Evolutionary conservation across 139 green algal genomes (phyloP).

Genomic region (Micractinium conductrix): DNA sequence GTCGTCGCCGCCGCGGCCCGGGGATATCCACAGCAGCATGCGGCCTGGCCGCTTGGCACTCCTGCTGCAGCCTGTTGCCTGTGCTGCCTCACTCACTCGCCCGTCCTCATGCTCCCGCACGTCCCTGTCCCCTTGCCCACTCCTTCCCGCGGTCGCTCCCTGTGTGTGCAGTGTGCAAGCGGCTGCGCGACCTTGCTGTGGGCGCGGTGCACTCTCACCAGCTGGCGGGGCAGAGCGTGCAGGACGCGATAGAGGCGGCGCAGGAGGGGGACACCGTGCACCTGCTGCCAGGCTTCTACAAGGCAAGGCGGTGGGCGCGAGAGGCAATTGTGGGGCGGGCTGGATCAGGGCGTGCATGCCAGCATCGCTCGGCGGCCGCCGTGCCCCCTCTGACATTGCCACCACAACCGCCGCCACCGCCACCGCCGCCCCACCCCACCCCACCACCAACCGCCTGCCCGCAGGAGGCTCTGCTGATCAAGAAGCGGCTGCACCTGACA

Average conservation of each 20-base stretch:
- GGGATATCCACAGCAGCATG: neutral
- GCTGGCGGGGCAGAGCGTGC: neutral
- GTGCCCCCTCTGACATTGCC: neutral
- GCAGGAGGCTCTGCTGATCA: conserved; percentile 16
- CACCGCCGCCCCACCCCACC: too few species aligned
- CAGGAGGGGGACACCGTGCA: conserved; percentile 7
- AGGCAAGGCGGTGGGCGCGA: too few species aligned
- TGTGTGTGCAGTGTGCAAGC: neutral
- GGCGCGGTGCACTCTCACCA: neutral
- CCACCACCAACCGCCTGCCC: too few species aligned
- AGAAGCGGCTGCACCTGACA: conserved; percentile 10
- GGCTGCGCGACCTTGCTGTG: neutral
- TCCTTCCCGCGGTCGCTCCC: neutral
- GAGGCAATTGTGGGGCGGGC: too few species aligned
- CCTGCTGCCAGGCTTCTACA: conserved; percentile 9
- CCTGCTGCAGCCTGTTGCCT: too few species aligned
- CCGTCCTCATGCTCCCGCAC: neutral
- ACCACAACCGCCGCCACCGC: neutral
- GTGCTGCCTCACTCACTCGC: too few species aligned
- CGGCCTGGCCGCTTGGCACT: neutral
- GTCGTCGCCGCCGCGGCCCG: too few species aligned
- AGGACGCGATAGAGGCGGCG: neutral
- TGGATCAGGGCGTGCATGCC: too few species aligned
- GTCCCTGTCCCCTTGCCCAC: neutral
- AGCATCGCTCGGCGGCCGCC: too few species aligned